Evolutionary conservation across 257 asterid genomes (phyloP).

Genomic region (Lycium ferocissimum): DNA sequence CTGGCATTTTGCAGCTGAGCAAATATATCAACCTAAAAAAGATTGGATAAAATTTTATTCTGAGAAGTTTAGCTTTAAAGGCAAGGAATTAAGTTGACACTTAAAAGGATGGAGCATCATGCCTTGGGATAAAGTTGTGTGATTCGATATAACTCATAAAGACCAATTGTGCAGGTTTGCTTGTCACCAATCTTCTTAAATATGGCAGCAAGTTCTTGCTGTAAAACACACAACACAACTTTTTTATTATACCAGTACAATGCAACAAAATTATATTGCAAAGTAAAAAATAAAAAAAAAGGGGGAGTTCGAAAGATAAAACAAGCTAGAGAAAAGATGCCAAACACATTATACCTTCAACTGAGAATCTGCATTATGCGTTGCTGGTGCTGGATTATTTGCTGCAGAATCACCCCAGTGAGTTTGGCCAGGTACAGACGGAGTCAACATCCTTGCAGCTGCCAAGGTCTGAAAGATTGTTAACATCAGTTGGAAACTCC

Average conservation of each 20-base stretch:
- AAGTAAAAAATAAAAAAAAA: background rate
- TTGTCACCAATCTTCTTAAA: constrained; percentile 99
- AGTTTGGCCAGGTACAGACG: constrained; percentile 95
- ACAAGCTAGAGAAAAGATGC: background rate
- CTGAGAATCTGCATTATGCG: constrained; percentile 92
- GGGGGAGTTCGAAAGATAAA: background rate
- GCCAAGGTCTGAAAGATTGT: constrained; percentile 82
- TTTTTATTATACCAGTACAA: constrained; percentile 11
- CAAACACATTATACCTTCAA: constrained; percentile 61
- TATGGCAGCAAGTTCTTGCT: constrained; percentile 99
- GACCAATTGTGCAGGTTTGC: constrained; percentile 98
- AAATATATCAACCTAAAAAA: constrained; percentile 89
- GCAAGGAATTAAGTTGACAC: constrained; percentile 12
- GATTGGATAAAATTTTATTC: constrained; percentile 24
- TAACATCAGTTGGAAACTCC: background rate
- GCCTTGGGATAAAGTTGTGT: constrained; percentile 98
- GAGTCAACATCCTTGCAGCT: constrained; percentile 99
- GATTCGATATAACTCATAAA: constrained; percentile 91
- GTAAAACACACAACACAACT: constrained; percentile 41
- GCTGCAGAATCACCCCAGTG: constrained; percentile 93
- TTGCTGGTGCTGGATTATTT: constrained; percentile 77
- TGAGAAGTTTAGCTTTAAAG: constrained; percentile 5
- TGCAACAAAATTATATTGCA: constrained; percentile 1
- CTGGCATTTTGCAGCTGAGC: constrained; percentile 99
- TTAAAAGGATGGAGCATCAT: constrained; percentile 26